Base-by-base conservation (phyloP, 208 protist genomes). In the Wallacemonas collosoma region DNA sequence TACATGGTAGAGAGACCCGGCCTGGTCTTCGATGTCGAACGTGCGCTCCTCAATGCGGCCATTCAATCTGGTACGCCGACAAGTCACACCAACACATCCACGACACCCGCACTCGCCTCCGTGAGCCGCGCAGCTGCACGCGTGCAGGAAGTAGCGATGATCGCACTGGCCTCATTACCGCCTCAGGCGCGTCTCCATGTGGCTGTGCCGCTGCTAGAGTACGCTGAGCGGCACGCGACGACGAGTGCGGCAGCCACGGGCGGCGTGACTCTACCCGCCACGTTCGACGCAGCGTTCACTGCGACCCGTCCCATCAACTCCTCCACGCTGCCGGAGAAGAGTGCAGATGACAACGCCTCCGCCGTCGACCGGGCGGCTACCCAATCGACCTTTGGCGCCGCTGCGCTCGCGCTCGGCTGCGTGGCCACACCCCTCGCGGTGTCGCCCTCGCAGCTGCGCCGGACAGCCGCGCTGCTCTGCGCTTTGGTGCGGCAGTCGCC, bases 131-230 rank as follows among this genome's bases (percentile, higher is more conserved):
- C 68, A 7, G 68, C 44, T 12, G 41, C 75, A 8, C 17, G 43
- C n/a, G 76, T 90, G 39, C 75, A 83, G 68, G 86, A 94, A 69
- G 83, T 87, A 69, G 81, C 80, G n/a, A 75, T 91, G 43, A 41
- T 88, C 9, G 82, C 89, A 6, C 63, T 94, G 44, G 77, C 80
- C 36, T 81, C 80, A 4, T 69, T 94, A 45, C 89, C 89, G 0
- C 53, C 71, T 2, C 77, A 81, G 62, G 86, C 77, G 1, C 78
- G 79, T n/a, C 73, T 57, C 55, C 89, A 91, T 65, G 76, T 81
- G 40, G 77, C 79, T 38, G 67, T 77, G 39, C 81, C 86, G n/a
- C 60, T 94, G 14, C 74, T 84, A 5, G 86, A 94, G 55, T 88
- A 86, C 56, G 75, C 87, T n/a, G 53, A 78, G 41, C 48, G 69